Percentiles rank a stretch among this genome's conserved stretches.
phyloP scores from a whole-genome alignment of 2,329 filamentous ascomycete species.

The Venturia oleaginea region DNA sequence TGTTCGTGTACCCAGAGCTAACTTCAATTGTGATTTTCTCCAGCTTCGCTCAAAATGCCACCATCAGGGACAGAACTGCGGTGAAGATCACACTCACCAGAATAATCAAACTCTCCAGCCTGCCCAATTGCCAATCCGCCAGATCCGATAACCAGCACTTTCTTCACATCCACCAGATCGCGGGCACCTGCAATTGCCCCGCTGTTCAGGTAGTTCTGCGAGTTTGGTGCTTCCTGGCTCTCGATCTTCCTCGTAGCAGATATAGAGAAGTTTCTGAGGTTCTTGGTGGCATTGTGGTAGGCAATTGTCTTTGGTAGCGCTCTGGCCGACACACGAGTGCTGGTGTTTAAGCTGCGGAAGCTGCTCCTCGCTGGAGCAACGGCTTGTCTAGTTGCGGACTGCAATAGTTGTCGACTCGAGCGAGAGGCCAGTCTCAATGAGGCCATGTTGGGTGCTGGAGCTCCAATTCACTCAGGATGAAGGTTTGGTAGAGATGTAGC shows the following conservation, averaged over 20 bases:
- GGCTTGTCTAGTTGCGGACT: not conserved
- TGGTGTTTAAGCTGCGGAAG: conserved; percentile 3
- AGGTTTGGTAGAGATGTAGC: not conserved
- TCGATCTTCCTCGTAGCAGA: conserved; percentile 24
- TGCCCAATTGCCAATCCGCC: conserved; percentile 95
- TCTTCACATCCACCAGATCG: conserved; percentile 82
- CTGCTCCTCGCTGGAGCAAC: not conserved
- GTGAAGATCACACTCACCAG: conserved; percentile 53
- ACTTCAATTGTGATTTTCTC: not conserved
- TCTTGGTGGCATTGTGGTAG: not conserved
- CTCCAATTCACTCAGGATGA: not conserved
- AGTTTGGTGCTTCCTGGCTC: conserved; percentile 63
- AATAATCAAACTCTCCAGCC: conserved; percentile 97
- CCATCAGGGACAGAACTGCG: conserved; percentile 2
- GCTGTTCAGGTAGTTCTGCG: conserved; percentile 82
- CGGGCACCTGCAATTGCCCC: conserved; percentile 70
- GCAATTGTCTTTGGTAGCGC: not conserved
- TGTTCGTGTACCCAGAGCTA: not conserved
- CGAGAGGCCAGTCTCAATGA: not conserved
- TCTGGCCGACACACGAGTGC: not conserved
- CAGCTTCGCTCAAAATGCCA: not conserved
- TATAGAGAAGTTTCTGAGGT: conserved; percentile 17
- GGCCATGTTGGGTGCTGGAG: conserved; percentile 2
- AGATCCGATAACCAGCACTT: conserved; percentile 91
- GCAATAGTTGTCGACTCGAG: not conserved